phyloP scores from a whole-genome alignment of 345 rosid species.

The Pseudoturritis turrita region DNA sequence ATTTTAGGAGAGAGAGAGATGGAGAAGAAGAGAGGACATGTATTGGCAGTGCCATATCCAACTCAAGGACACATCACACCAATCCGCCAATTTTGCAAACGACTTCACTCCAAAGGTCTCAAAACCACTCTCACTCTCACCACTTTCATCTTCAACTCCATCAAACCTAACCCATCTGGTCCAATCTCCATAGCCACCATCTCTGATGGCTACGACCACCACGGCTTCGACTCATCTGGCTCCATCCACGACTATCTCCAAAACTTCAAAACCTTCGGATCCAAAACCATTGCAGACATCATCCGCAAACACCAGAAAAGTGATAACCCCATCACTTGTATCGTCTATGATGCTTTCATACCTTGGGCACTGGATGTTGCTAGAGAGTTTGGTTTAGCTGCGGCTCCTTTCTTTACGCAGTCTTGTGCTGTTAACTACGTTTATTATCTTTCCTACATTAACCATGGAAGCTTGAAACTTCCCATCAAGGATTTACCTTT shows the following conservation, averaged over 20 bases:
- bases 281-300: constrained; percentile 43
- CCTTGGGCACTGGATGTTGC: constrained; percentile 55
- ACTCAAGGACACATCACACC: constrained; percentile 57
- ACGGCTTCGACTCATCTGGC: background rate
- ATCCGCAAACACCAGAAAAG: constrained; percentile 33
- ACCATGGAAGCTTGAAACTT: constrained; percentile 34
- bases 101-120: constrained; percentile 45
- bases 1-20: background rate
- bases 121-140: constrained; percentile 37
- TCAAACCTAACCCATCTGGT: constrained; percentile 20
- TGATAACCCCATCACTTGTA: constrained; percentile 31
- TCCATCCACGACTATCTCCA: constrained; percentile 32
- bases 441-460: constrained; percentile 30
- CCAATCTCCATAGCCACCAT: constrained; percentile 12
- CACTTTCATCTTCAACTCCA: constrained; percentile 33
- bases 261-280: constrained; percentile 38
- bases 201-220: constrained; percentile 15
- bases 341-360: constrained; percentile 49
- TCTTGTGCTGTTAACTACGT: constrained; percentile 48
- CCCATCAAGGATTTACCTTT: constrained; percentile 42
- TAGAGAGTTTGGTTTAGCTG: constrained; percentile 32
- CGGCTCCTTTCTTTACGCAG: constrained; percentile 56
- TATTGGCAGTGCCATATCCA: constrained; percentile 37
- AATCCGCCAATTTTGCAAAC: constrained; percentile 47
- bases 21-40: constrained; percentile 29